Percentiles rank a stretch among this genome's conserved stretches.
Conservation (phyloP, 495 filamentous ascomycete genomes). For the Hypoxylon fragiforme region DNA sequence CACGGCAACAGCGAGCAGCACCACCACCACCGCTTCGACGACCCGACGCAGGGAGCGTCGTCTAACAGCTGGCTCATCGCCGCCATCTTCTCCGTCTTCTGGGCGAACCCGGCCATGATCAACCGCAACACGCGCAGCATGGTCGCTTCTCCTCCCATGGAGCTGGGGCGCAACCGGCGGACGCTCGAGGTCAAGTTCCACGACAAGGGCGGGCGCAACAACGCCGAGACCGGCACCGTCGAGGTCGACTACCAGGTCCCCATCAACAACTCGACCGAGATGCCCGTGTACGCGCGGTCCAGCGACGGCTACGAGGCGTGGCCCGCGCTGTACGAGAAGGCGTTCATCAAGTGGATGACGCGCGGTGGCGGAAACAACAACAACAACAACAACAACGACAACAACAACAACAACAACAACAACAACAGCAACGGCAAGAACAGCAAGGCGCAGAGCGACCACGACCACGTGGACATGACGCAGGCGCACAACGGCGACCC, state of each 20-base stretch:
- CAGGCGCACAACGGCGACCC: constrained; percentile 41
- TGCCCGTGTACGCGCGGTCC: constrained; percentile 43
- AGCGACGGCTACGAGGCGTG: constrained; percentile 40
- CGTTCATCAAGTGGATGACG: constrained; percentile 44
- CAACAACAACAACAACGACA: background rate
- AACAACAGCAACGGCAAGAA: background rate
- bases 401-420: background rate
- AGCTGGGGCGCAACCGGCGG: constrained; percentile 8
- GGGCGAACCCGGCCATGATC: constrained; percentile 40
- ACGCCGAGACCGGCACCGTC: constrained; percentile 40
- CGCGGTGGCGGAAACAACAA: background rate
- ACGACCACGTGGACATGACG: constrained; percentile 39
- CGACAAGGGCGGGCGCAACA: constrained; percentile 45
- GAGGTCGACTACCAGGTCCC: constrained; percentile 44
- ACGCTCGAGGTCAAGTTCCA: constrained; percentile 37
- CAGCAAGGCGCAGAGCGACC: background rate
- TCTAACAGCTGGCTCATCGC: constrained; percentile 42
- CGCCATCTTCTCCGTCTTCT: constrained; percentile 43
- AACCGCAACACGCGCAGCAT: constrained; percentile 25
- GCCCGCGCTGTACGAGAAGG: constrained; percentile 48
- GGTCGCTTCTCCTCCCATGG: too few species aligned
- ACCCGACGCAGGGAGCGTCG: constrained; percentile 43
- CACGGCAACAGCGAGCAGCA: constrained; percentile 26
- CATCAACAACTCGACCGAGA: constrained; percentile 41
- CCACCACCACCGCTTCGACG: constrained; percentile 36